Evolutionary conservation across 208 protist genomes (phyloP).

Genomic region (Crithidia bombi): DNA sequence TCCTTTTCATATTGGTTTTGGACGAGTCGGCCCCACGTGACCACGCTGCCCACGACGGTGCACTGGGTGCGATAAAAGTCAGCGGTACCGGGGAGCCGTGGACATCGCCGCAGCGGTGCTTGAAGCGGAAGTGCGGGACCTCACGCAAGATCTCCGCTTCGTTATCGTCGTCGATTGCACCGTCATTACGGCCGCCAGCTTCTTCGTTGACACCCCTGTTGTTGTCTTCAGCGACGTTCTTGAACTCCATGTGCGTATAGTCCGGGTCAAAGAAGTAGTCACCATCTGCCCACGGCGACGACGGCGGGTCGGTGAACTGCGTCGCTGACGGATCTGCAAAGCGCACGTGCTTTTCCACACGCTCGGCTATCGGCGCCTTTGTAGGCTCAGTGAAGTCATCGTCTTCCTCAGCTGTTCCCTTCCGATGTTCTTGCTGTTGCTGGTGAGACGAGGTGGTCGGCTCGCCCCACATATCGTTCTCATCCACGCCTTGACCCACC

Average conservation of each 20-base stretch:
- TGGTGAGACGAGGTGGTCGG: constrained; percentile 9
- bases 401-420: not conserved
- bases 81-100: constrained; percentile 8
- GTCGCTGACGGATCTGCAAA: constrained; percentile 11
- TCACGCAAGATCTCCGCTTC: constrained; percentile 18
- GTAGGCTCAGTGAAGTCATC: constrained; percentile 14
- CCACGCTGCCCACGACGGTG: constrained; percentile 15
- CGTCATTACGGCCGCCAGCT: not conserved
- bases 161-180: not conserved
- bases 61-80: not conserved
- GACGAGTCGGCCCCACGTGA: constrained; percentile 2
- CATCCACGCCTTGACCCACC: constrained; percentile 2
- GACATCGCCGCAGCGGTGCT: constrained; percentile 1
- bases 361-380: not conserved
- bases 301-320: constrained; percentile 17
- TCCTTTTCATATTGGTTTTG: not conserved
- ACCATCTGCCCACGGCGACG: constrained; percentile 22
- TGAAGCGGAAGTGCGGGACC: constrained; percentile 31
- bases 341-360: constrained; percentile 5
- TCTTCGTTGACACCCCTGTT: not conserved
- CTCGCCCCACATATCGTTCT: constrained; percentile 17
- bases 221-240: not conserved
- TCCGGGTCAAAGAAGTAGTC: constrained; percentile 29
- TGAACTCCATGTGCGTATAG: constrained; percentile 36
- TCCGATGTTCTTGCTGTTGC: not conserved